Base-by-base conservation (phyloP, 805 yeast species). In the Ogataea henricii region DNA sequence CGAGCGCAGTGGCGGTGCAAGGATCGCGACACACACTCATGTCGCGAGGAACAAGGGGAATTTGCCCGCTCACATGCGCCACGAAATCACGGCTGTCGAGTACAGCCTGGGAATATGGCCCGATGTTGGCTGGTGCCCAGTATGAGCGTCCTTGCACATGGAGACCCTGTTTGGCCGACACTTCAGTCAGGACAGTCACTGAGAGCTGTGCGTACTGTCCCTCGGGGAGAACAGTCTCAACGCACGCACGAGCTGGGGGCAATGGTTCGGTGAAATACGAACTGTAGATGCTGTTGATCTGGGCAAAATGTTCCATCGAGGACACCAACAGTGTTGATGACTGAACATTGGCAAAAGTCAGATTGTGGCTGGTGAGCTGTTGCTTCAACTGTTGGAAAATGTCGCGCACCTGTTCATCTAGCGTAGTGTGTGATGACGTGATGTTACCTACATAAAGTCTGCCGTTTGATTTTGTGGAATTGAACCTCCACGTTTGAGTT, bases 51-150 rank as follows among this genome's bases (percentile, higher is more conserved):
- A 84, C 64, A 33, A 94, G 70, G 1, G 96, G 95, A 32, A 94
- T 91, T 69, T 94, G 98, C 0, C 99, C 99, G 43, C 97, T 88
- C 10, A 91, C 64, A 30, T 76, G 72, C 2, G 85, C 83, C 6
- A 82, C 65, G 22, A 74, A 67, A 47, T 81, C 78, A 16, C 62
- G 62, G 12, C 59, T 64, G 52, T 81, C 83, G 4, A 77, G 65
- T 9, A 83, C 80, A 0, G 91, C 79, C 66, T 94, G 99, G 0
- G 99, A 92, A 63, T 94, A 94, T 0, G 99, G 99, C 0, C 99
- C 99, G 39, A 94, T 94, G 56, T 94, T 94, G 30, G 96, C 92
- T 0, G 99, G 99, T 0, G 97, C 98, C 99, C 99, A 94, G 64
- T 87, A 91, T 34, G 97, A 90, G 49, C 91, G 75, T 1, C 97